Conservation (phyloP, 352 stramenopile species). For the Phytophthora agathidicida region DNA sequence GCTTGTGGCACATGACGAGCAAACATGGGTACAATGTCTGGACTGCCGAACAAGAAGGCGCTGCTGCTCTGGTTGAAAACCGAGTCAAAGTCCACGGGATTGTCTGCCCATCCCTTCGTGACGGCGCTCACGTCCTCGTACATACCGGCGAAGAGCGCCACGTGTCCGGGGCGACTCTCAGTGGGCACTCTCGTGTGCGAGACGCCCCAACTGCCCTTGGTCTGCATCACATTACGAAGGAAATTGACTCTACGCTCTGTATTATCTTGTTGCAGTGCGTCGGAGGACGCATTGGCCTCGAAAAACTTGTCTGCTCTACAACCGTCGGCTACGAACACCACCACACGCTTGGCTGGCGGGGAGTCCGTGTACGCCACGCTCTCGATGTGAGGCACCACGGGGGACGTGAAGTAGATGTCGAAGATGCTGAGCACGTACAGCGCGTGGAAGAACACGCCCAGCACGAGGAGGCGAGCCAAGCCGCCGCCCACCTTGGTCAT, state of each 20-base stretch:
- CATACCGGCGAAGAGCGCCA: conserved; percentile 88
- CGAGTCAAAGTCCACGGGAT: conserved; percentile 89
- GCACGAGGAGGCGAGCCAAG: conserved; percentile 50
- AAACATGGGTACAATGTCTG: conserved; percentile 90
- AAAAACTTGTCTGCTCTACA: conserved; percentile 88
- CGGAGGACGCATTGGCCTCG: conserved; percentile 43
- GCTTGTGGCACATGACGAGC: conserved; percentile 75
- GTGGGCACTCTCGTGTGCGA: conserved; percentile 89
- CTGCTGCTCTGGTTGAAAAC: conserved; percentile 82
- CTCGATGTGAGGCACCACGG: conserved; percentile 72
- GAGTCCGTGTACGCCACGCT: conserved; percentile 46
- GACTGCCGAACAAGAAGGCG: conserved; percentile 79
- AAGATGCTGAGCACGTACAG: conserved; percentile 91
- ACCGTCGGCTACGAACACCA: conserved; percentile 87
- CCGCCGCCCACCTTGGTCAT: conserved; percentile 18
- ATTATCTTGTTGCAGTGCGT: conserved; percentile 1
- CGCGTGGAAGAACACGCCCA: conserved; percentile 81
- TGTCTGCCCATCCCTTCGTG: conserved; percentile 89
- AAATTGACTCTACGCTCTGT: conserved; percentile 56
- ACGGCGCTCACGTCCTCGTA: conserved; percentile 90
- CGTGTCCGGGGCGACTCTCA: conserved; percentile 81
- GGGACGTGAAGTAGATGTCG: conserved; percentile 92
- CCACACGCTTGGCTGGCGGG: conserved; percentile 64
- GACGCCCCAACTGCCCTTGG: conserved; percentile 74
- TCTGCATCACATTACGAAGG: conserved; percentile 60